phyloP scores from a whole-genome alignment of 805 yeast genomes.

The Lipomyces yamadae region DNA sequence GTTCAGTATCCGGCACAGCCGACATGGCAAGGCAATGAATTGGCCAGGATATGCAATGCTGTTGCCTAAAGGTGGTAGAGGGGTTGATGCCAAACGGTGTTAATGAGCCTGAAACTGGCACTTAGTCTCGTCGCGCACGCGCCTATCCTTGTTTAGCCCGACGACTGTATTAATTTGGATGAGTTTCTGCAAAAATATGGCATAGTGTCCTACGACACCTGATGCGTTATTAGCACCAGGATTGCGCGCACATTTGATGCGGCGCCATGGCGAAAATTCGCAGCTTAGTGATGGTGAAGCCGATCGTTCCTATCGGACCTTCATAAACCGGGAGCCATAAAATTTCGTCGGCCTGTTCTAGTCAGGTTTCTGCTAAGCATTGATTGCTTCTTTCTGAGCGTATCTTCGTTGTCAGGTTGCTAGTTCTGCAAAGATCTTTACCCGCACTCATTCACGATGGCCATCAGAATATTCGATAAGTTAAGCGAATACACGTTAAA shows the following conservation, averaged over 20 bases:
- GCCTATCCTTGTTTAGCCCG: no score
- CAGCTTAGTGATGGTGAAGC: neutral
- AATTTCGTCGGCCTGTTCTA: neutral
- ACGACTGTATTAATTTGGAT: no score
- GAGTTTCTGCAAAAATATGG: no score
- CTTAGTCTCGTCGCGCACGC: neutral
- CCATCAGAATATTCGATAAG: slow-evolving; percentile 7
- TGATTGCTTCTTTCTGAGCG: neutral
- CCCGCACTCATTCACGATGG: neutral
- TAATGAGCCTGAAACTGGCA: no score
- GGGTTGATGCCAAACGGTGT: no score
- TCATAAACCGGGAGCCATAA: neutral
- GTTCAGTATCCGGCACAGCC: neutral
- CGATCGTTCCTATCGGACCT: neutral
- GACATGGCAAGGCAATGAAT: neutral
- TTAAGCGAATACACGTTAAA: slow-evolving; percentile 27
- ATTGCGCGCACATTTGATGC: neutral
- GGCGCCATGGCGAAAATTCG: neutral
- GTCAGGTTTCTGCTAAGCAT: neutral
- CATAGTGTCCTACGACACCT: no score
- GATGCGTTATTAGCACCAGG: no score
- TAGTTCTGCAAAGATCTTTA: neutral
- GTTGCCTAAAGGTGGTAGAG: no score
- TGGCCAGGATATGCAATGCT: neutral
- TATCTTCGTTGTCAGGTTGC: neutral